Percentiles rank a stretch among this genome's conserved stretches.
These are phyloP conservation scores for Magnolia officinalis DNA, from an alignment of 164 flowering plant genomes.

Conservation along the genomic window DNA sequence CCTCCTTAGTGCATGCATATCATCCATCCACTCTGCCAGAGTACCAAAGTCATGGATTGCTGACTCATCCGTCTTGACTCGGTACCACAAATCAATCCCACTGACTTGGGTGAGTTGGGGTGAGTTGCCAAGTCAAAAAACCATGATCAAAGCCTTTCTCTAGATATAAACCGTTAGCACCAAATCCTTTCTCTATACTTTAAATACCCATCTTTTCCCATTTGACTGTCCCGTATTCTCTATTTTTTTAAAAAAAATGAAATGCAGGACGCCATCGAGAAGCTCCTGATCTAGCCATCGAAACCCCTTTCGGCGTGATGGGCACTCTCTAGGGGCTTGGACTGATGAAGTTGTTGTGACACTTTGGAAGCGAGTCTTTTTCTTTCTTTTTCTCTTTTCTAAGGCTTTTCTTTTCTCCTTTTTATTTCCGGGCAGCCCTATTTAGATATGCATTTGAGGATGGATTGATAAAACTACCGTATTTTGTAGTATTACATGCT, in stretches of 20 bases:
- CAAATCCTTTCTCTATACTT: not conserved
- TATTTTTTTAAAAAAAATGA: conserved; percentile 4
- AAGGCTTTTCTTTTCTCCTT: not conserved
- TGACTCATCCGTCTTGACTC: no score
- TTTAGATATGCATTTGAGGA: not conserved
- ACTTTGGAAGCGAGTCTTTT: not conserved
- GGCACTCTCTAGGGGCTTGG: conserved; percentile 9
- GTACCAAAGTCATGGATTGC: no score
- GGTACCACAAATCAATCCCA: no score
- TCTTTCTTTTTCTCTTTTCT: not conserved
- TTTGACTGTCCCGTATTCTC: not conserved
- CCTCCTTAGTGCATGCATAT: no score
- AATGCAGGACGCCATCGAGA: conserved; percentile 31
- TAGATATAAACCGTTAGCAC: no score
- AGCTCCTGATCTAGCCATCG: conserved; percentile 14
- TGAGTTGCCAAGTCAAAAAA: no score
- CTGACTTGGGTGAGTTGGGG: no score
- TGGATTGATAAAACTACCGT: not conserved
- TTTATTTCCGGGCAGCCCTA: not conserved
- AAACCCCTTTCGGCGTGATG: conserved; percentile 14
- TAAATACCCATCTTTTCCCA: not conserved
- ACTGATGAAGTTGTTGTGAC: conserved; percentile 13
- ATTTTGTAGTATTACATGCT: not conserved
- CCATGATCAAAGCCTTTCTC: no score
- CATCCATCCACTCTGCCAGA: no score